Percentiles rank a stretch among this genome's conserved stretches.
Conservation (phyloP, 768 basidiomycete genomes). For the Mycena crocata region DNA sequence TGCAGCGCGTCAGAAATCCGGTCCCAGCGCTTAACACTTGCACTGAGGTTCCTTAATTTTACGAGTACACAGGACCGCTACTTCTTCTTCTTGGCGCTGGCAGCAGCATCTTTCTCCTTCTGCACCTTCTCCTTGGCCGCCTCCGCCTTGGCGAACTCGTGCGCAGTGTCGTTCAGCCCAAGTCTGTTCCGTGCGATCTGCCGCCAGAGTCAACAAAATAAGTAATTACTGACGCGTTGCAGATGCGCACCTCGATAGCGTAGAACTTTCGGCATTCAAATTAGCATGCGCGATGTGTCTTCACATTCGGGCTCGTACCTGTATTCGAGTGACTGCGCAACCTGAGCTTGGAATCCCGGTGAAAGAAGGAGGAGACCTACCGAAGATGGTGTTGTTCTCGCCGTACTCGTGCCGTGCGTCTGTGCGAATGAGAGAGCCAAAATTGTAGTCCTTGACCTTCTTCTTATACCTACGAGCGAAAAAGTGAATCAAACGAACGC, state of each 20-base stretch:
- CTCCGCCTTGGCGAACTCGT: constrained; percentile 83
- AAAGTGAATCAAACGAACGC: neutral
- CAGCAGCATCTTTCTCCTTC: constrained; percentile 56
- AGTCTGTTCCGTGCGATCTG: constrained; percentile 93
- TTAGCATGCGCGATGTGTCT: neutral
- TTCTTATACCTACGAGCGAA: constrained; percentile 77
- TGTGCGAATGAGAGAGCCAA: constrained; percentile 92
- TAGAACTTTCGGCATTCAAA: constrained; percentile 72
- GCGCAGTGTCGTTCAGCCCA: constrained; percentile 89
- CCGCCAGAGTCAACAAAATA: neutral
- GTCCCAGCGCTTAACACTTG: neutral
- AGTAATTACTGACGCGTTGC: neutral
- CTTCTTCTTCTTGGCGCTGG: constrained; percentile 31
- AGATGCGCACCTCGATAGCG: constrained; percentile 82
- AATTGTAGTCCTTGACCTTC: constrained; percentile 94
- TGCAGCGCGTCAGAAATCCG: neutral
- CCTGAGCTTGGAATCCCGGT: neutral
- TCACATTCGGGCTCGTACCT: constrained; percentile 54
- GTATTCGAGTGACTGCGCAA: constrained; percentile 73
- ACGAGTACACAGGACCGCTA: neutral
- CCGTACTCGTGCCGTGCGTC: constrained; percentile 85
- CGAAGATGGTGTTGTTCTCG: constrained; percentile 95
- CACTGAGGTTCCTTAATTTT: neutral
- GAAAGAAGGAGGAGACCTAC: constrained; percentile 52
- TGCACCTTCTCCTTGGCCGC: constrained; percentile 72